Evolutionary conservation across 2,329 filamentous ascomycete species (phyloP).

Genomic region (Zymoseptoria passerinii): DNA sequence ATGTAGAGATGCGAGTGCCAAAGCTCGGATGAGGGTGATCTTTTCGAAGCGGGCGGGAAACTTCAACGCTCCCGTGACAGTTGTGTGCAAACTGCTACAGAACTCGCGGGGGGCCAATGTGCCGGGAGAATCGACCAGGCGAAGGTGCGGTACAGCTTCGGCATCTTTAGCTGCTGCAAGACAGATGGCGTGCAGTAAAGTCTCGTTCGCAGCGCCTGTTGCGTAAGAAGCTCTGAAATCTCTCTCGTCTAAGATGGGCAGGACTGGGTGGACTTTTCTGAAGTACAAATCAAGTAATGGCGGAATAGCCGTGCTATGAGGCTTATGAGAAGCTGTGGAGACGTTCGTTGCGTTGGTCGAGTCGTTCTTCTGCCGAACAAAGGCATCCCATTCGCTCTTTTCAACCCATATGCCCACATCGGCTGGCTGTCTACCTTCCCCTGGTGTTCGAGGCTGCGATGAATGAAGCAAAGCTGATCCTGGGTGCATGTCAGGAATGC

Average conservation of each 20-base stretch:
- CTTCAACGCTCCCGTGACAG: conserved; percentile 35
- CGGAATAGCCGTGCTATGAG: conserved; percentile 30
- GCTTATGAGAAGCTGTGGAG: conserved; percentile 9
- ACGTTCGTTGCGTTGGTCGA: conserved; percentile 2
- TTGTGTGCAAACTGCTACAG: conserved; percentile 37
- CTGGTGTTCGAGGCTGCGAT: conserved; percentile 18
- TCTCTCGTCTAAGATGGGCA: conserved; percentile 39
- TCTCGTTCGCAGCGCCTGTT: conserved; percentile 30
- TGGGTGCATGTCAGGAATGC: conserved; percentile 39
- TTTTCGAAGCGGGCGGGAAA: conserved; percentile 38
- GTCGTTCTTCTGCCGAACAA: conserved; percentile 20
- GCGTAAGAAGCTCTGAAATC: conserved; percentile 34
- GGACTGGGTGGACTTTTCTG: conserved; percentile 37
- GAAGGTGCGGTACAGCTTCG: conserved; percentile 34
- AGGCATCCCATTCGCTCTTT: conserved; percentile 24
- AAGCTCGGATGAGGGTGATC: conserved; percentile 39
- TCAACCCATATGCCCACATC: conserved; percentile 32
- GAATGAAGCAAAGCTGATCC: conserved; percentile 40
- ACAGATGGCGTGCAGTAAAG: conserved; percentile 40
- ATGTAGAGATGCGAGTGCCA: conserved; percentile 41
- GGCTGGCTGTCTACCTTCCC: conserved; percentile 10
- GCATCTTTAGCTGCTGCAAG: conserved; percentile 42
- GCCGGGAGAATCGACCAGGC: conserved; percentile 28
- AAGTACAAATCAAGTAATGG: conserved; percentile 41
- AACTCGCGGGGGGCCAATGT: conserved; percentile 36